These are phyloP conservation scores for Wickerhamiella kurtzmanii DNA, from an alignment of 805 yeast genomes.

Conservation along the genomic window DNA sequence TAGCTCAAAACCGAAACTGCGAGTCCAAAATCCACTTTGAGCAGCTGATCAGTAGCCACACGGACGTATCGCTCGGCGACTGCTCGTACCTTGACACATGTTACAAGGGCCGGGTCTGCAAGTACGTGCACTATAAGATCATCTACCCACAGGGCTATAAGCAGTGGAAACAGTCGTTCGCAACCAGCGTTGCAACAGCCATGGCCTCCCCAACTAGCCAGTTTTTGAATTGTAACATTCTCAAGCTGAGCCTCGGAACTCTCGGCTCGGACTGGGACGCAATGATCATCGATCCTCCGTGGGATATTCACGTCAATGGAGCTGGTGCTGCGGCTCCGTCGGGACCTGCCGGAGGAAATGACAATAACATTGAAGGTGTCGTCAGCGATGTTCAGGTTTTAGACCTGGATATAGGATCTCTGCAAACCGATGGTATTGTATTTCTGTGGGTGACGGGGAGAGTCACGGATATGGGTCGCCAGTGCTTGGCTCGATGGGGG, in stretches of 20 bases:
- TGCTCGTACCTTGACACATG: slow-evolving; percentile 92
- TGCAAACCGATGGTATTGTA: slow-evolving; percentile 75
- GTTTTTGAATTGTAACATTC: slow-evolving; percentile 79
- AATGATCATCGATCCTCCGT: slow-evolving; percentile 85
- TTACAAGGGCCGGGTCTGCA: slow-evolving; percentile 66
- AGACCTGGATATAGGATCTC: slow-evolving; percentile 45
- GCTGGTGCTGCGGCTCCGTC: slow-evolving; percentile 8
- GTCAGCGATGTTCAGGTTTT: slow-evolving; percentile 58
- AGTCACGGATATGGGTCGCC: slow-evolving; percentile 76
- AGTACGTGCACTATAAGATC: slow-evolving; percentile 59
- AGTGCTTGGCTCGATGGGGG: slow-evolving; percentile 70
- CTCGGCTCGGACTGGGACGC: slow-evolving; percentile 68
- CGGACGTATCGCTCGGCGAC: slow-evolving; percentile 68
- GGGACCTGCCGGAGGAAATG: slow-evolving; percentile 1
- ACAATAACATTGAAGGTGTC: neutral
- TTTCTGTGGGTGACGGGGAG: slow-evolving; percentile 93
- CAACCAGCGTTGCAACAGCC: neutral
- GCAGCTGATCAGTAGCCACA: slow-evolving; percentile 30
- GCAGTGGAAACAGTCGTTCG: neutral
- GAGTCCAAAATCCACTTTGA: slow-evolving; percentile 25
- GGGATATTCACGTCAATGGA: slow-evolving; percentile 84
- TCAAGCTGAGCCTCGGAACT: slow-evolving; percentile 51
- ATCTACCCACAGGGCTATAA: slow-evolving; percentile 12
- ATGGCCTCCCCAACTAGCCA: slow-evolving; percentile 32
- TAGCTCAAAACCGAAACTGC: neutral